phyloP scores from a whole-genome alignment of 139 green algal species.

The Nannochloris sp. region DNA sequence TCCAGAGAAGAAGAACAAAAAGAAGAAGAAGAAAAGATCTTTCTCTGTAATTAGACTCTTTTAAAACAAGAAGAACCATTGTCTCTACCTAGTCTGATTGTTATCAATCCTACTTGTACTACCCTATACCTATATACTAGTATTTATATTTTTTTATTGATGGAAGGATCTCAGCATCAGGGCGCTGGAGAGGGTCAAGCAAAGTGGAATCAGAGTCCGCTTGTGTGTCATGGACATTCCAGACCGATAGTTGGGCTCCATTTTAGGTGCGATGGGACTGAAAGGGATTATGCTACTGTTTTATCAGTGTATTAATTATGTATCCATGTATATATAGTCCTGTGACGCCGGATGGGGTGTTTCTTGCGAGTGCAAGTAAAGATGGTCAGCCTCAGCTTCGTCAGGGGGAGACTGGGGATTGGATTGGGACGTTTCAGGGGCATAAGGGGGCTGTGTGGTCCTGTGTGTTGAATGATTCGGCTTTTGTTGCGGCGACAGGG shows the following conservation, averaged over 20 bases:
- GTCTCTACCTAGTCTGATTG: too few relatives aligned
- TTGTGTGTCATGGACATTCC: constrained; percentile 94
- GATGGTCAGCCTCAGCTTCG: constrained; percentile 96
- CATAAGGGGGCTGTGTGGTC: constrained; percentile 98
- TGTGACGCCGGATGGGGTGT: constrained; percentile 90
- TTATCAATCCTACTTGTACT: neutral
- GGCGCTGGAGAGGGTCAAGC: neutral
- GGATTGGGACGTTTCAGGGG: constrained; percentile 97
- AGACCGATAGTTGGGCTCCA: constrained; percentile 91
- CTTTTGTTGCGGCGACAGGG: constrained; percentile 79
- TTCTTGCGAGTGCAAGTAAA: constrained; percentile 89
- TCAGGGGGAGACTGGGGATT: constrained; percentile 90
- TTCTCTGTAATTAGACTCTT: too few relatives aligned
- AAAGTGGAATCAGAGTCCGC: constrained; percentile 35
- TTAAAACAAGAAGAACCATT: too few relatives aligned
- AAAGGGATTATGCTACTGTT: too few relatives aligned
- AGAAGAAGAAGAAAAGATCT: too few relatives aligned
- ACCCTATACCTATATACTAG: neutral
- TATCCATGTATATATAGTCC: constrained; percentile 36
- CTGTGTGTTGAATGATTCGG: constrained; percentile 73
- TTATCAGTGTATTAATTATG: too few relatives aligned
- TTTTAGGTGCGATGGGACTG: constrained; percentile 60
- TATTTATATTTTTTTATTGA: neutral
- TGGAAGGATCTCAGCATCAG: too few relatives aligned
- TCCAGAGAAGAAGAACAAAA: too few relatives aligned